Evolutionary conservation across 441 rosid genomes (phyloP).

Genomic region (Gossypium aridum): DNA sequence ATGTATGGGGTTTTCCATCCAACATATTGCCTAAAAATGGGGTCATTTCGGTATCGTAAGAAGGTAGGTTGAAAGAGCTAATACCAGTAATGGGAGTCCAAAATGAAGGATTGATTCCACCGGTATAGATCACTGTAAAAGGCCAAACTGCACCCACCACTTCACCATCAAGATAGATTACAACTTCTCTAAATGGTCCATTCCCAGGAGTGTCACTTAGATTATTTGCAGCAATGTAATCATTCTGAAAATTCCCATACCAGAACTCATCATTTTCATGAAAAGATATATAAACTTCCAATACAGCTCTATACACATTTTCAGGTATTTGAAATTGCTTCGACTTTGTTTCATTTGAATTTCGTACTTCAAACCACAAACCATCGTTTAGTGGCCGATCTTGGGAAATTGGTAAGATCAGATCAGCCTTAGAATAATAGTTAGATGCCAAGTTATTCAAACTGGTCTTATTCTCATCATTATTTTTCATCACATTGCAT

Average conservation of each 20-base stretch:
- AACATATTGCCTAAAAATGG: conserved; percentile 59
- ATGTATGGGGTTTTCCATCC: conserved; percentile 52
- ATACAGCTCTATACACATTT: conserved; percentile 80
- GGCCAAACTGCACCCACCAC: conserved; percentile 79
- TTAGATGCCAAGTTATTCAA: conserved; percentile 18
- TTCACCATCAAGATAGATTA: conserved; percentile 54
- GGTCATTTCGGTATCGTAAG: conserved; percentile 74
- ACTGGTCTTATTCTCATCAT: conserved; percentile 2
- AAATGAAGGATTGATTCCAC: conserved; percentile 66
- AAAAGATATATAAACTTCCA: conserved; percentile 84
- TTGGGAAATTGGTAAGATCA: conserved; percentile 72
- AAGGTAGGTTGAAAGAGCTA: conserved; percentile 74
- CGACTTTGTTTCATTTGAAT: conserved; percentile 26
- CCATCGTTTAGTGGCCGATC: conserved; percentile 55
- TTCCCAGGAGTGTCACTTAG: conserved; percentile 47
- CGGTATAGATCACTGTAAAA: conserved; percentile 80
- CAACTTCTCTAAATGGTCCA: conserved; percentile 87
- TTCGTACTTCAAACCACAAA: conserved; percentile 67
- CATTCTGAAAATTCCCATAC: conserved; percentile 64
- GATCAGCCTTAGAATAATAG: conserved; percentile 42
- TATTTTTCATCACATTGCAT: not conserved
- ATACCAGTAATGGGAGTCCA: conserved; percentile 81
- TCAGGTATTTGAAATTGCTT: conserved; percentile 50
- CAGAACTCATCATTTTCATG: conserved; percentile 93
- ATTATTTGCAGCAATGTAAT: conserved; percentile 52